These are phyloP conservation scores for Amanita molliuscula DNA, from an alignment of 768 basidiomycete genomes.

Conservation along the genomic window DNA sequence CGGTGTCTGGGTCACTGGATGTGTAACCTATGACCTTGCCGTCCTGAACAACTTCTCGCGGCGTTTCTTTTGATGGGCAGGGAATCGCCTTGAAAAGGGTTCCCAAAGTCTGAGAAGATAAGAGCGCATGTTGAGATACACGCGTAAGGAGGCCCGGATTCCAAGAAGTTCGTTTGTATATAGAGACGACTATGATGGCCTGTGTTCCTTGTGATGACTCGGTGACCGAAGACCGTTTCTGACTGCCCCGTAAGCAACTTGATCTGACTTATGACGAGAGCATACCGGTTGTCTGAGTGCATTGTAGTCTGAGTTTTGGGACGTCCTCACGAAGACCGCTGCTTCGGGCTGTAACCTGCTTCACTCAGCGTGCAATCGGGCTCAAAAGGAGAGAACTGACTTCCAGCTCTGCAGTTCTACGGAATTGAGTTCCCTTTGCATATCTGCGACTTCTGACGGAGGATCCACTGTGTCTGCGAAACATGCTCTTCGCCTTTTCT, in stretches of 20 bases:
- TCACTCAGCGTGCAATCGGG: background rate
- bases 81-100: conserved; percentile 51
- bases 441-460: conserved; percentile 30
- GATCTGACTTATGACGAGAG: background rate
- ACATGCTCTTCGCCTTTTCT: conserved; percentile 20
- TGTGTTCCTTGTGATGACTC: conserved; percentile 18
- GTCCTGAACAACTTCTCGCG: conserved; percentile 24
- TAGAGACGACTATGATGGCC: conserved; percentile 47
- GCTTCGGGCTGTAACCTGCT: conserved; percentile 41
- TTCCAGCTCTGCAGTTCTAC: conserved; percentile 50
- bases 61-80: conserved; percentile 49
- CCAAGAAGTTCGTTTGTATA: conserved; percentile 55
- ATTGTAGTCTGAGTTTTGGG: conserved; percentile 61
- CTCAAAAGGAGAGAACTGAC: conserved; percentile 26
- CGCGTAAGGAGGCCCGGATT: conserved; percentile 47
- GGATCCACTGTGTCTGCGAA: conserved; percentile 29
- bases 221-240: conserved; percentile 16
- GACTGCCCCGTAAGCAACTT: background rate
- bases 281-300: conserved; percentile 33
- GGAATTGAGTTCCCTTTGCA: conserved; percentile 43
- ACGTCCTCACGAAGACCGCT: conserved; percentile 50
- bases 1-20: background rate
- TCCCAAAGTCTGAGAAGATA: conserved; percentile 64
- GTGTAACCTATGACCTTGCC: conserved; percentile 24
- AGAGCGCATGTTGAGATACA: conserved; percentile 55